Evolutionary conservation across 129 eudicot species (phyloP).

Genomic region (Ambrosia trifida): DNA sequence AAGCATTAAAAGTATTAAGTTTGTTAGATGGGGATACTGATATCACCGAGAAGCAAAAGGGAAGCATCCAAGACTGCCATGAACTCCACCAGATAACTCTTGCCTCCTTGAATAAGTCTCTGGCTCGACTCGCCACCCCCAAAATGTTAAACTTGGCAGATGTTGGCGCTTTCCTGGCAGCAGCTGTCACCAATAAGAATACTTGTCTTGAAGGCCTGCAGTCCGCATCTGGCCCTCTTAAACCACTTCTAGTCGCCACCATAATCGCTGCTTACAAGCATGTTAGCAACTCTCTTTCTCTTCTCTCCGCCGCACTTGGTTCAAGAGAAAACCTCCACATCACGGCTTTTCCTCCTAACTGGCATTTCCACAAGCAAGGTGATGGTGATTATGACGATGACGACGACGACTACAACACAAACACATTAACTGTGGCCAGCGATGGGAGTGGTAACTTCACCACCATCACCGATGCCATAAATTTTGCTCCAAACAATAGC

Average conservation of each 20-base stretch:
- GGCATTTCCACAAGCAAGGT: slow-evolving; percentile 37
- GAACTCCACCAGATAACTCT: slow-evolving; percentile 75
- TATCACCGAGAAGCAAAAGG: slow-evolving; percentile 67
- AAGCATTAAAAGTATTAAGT: slow-evolving; percentile 52
- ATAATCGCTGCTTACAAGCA: slow-evolving; percentile 49
- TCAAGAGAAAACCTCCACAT: neutral
- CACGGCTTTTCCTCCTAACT: slow-evolving; percentile 38
- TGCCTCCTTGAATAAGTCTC: slow-evolving; percentile 48
- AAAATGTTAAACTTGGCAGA: slow-evolving; percentile 39
- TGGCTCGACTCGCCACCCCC: slow-evolving; percentile 24
- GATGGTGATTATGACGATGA: slow-evolving; percentile 22
- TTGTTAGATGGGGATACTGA: slow-evolving; percentile 29
- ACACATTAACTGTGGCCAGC: slow-evolving; percentile 55
- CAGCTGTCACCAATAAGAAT: slow-evolving; percentile 76
- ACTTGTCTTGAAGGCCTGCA: slow-evolving; percentile 86
- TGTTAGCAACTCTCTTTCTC: slow-evolving; percentile 69
- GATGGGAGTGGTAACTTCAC: slow-evolving; percentile 84
- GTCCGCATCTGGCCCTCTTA: slow-evolving; percentile 68
- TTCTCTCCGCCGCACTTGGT: slow-evolving; percentile 23
- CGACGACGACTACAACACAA: slow-evolving; percentile 22
- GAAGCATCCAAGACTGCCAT: slow-evolving; percentile 73
- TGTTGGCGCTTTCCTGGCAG: slow-evolving; percentile 64
- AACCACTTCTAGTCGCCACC: slow-evolving; percentile 48
- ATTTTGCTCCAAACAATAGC: slow-evolving; percentile 76
- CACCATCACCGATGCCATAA: slow-evolving; percentile 62